Base-by-base conservation (phyloP, 768 basidiomycete genomes). In the Pulveroboletus sp. region DNA sequence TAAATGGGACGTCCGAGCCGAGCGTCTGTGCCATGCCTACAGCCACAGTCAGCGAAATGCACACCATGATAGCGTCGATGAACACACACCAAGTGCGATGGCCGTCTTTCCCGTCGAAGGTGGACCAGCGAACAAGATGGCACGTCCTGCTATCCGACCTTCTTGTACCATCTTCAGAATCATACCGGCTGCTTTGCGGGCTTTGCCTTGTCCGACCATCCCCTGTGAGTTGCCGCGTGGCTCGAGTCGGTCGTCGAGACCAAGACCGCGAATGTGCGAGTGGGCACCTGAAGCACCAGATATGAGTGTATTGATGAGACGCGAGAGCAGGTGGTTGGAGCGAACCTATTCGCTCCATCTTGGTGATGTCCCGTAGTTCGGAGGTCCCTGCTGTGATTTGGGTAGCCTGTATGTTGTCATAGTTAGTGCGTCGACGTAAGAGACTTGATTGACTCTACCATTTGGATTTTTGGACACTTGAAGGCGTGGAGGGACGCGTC, bases 81-180 rank as follows among this genome's bases (percentile, higher is more conserved):
- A 29, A 11, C 8, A 42, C 41, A 75, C 80, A 90, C 94, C 95
- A 70, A 98, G 79, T 6, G 95, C 97, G 62, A 99, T 97, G 27
- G 97, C 97, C 0, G 97, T 98, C 72, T 99, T 99, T 21, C 97
- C 97, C 1, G 94, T 93, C 27, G 91, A 92, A 6, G 97, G 94
- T 6, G 97, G 97, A 0, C 97, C 97, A 16, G 97, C 97, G 69
- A 99, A 97, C 46, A 99, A 75, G 71, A 99, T 94, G 6, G 94
- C 92, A 37, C 95, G 81, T 23, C 97, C 97, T 0, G 97, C 94
- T 60, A 98, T 97, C 49, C 86, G 78, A 16, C 93, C 93, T 61
- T 97, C 92, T 67, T 97, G 90, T 6, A 98, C 94, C 94, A 99
- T 95, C 72, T 88, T 94, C 60, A 98, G 79, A 52, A 97, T 93